Evolutionary conservation across 805 yeast genomes (phyloP), one percentile per base, ranked within the genome.

Genomic region (Candida cerambycidarum): DNA sequence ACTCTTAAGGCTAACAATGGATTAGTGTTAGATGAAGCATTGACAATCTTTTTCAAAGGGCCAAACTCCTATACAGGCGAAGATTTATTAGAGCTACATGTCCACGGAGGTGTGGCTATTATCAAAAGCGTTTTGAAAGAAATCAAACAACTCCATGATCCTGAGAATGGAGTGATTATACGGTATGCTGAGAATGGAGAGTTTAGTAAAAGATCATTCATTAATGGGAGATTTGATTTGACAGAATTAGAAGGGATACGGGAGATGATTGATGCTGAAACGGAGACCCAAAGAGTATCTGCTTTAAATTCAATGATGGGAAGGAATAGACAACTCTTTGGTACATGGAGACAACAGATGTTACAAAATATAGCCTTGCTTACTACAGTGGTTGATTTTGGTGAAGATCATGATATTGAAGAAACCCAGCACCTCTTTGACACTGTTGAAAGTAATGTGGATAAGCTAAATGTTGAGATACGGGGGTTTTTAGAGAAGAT

Each of bases 111-210:
- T 3, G 80, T 76, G 10, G 97, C 98, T 0, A 88, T 92, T 1
- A 77, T 87, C 2, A 69, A 73, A 37, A 75, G 89, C 0, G 85
- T 90, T 0, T 54, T 90, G 37, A 66, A 66, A 4, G 81, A 95
- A 0, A 80, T 93, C 4, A 67, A 71, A 30, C 41, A 53, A 0
- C 51, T 84, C 4, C 85, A 85, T 53, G 61, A 73, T 4, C 72
- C 76, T 0, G 55, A 61, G 0, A 44, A 54, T 0, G 71, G 70
- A 3, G 48, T 63, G 5, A 44, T 53, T 12, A 79, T 92, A 11
- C 59, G 98, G 41, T 82, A 84, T 58, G 99, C 99, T 0, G 92
- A 85, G 55, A 82, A 89, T 6, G 99, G 99, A 7, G 99, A 93
- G 62, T 93, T 93, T 56, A 85, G 97, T 0, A 73, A 71, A 53